phyloP scores from a whole-genome alignment of 371 early-diverging fungal genomes.

The Lichtheimia corymbifera region DNA sequence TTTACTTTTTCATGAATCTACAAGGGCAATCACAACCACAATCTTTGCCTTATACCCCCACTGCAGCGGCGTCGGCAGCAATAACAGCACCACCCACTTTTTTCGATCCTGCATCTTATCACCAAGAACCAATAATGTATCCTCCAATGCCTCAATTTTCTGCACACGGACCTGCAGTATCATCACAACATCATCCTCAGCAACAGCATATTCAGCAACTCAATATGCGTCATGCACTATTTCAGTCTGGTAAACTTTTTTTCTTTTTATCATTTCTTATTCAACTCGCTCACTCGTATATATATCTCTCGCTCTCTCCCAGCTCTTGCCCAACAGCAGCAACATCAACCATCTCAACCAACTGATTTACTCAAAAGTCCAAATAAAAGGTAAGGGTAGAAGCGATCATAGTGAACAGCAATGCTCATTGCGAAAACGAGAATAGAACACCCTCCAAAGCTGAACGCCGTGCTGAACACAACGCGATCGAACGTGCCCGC shows the following conservation, averaged over 20 bases:
- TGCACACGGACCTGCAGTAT: background rate
- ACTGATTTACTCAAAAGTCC: background rate
- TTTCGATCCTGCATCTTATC: too few relatives aligned
- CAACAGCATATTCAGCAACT: background rate
- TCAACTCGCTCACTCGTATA: too few relatives aligned
- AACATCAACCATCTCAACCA: background rate
- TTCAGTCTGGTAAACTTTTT: background rate
- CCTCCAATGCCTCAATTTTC: conserved; percentile 3
- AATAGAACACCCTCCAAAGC: conserved; percentile 34
- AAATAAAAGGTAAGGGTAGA: background rate
- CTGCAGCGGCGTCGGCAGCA: too few relatives aligned
- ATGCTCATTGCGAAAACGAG: too few relatives aligned
- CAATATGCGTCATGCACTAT: background rate
- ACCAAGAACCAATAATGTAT: conserved; percentile 1
- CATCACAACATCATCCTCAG: background rate
- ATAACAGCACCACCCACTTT: too few relatives aligned
- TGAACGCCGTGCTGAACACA: conserved; percentile 71
- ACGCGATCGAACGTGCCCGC: conserved; percentile 75
- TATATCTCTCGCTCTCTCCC: too few relatives aligned
- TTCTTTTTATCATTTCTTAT: too few relatives aligned
- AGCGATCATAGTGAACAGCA: background rate
- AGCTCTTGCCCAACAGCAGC: background rate
- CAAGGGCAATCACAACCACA: too few relatives aligned
- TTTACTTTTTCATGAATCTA: too few relatives aligned
- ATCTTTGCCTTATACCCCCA: too few relatives aligned